Conservation (phyloP, 2,329 filamentous ascomycete genomes). For the Aspergillus texensis region DNA sequence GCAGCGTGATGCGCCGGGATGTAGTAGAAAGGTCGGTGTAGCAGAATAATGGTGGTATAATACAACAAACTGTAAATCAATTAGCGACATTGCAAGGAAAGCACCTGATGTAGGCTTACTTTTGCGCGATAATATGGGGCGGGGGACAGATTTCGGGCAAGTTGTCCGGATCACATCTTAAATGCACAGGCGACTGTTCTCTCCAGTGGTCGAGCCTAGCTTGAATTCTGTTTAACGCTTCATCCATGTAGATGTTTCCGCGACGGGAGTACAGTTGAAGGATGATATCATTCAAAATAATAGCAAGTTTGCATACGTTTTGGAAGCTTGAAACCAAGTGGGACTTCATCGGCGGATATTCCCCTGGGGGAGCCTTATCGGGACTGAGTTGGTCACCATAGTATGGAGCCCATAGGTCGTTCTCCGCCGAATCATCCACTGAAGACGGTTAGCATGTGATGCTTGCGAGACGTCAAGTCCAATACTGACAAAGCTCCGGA, state of each 20-base stretch:
- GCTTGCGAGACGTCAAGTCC: constrained; percentile 17
- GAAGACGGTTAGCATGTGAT: constrained; percentile 22
- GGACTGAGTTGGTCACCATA: constrained; percentile 25
- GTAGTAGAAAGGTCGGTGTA: constrained; percentile 49
- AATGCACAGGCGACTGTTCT: background rate
- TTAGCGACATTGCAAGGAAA: constrained; percentile 18
- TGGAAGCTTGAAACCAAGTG: constrained; percentile 32
- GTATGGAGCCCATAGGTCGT: constrained; percentile 31
- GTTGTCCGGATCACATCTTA: background rate
- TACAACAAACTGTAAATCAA: constrained; percentile 49
- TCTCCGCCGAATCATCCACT: constrained; percentile 31
- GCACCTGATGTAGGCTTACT: constrained; percentile 22
- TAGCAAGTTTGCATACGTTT: constrained; percentile 41
- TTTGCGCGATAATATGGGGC: constrained; percentile 31
- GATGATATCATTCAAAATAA: constrained; percentile 50
- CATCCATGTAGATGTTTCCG: background rate
- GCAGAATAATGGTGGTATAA: constrained; percentile 53
- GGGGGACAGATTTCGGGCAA: constrained; percentile 45
- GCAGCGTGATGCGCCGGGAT: background rate
- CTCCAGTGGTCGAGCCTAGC: background rate
- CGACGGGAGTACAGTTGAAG: constrained; percentile 42
- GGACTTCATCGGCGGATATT: constrained; percentile 22
- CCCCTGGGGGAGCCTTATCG: constrained; percentile 14
- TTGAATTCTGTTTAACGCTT: background rate
- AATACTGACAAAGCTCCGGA: background rate